Conservation (phyloP, 768 basidiomycete species). For the Lactarius pseudohatsudake region DNA sequence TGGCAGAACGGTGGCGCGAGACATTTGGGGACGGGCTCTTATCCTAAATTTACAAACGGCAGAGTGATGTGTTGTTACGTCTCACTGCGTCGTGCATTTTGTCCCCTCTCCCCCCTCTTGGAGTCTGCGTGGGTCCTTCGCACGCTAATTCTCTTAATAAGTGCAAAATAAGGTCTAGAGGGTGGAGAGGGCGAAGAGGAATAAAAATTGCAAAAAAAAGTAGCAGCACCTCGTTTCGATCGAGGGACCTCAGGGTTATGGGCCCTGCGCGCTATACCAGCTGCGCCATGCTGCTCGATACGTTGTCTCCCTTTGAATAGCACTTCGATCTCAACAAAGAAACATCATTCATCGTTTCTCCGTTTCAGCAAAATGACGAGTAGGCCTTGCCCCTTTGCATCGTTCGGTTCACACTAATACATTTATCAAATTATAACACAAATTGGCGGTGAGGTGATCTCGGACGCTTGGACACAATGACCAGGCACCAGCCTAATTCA, state of each 20-base stretch:
- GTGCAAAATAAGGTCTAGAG: neutral
- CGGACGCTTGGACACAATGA: neutral
- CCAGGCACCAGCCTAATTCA: neutral
- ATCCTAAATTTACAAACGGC: slow-evolving; percentile 16
- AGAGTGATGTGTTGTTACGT: neutral
- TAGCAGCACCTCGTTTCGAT: slow-evolving; percentile 38
- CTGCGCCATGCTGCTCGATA: slow-evolving; percentile 36
- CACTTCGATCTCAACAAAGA: neutral
- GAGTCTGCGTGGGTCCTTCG: neutral
- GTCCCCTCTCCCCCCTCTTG: neutral
- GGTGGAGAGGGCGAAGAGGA: neutral
- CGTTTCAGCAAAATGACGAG: no score
- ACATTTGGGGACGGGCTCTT: slow-evolving; percentile 21
- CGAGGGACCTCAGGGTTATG: slow-evolving; percentile 38
- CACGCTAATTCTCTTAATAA: neutral
- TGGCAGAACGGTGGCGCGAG: slow-evolving; percentile 13
- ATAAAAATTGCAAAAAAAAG: slow-evolving; percentile 6
- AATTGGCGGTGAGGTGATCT: neutral
- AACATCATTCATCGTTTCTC: neutral
- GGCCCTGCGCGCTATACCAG: slow-evolving; percentile 32
- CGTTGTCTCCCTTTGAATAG: neutral
- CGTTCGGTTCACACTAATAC: no score
- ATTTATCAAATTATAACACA: no score
- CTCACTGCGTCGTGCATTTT: neutral
- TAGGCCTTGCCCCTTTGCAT: no score